Conservation (phyloP, 176 grass and related monocot genomes). For the Hsuehochloa calcarea region DNA sequence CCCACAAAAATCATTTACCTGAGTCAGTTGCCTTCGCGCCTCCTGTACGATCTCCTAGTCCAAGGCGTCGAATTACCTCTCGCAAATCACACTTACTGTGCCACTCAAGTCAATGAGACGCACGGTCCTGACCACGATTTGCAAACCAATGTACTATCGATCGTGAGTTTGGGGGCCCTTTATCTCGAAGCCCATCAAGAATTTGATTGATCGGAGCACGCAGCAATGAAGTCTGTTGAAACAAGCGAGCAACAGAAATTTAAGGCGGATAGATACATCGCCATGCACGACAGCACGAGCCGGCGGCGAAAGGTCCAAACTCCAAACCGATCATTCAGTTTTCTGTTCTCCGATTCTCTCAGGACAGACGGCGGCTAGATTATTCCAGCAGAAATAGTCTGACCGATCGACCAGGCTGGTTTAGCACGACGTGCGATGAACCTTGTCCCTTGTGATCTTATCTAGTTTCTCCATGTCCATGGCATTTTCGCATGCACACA, state of each 20-base stretch:
- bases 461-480: not conserved
- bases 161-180: not conserved
- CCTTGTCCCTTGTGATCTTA: not conserved
- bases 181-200: not conserved
- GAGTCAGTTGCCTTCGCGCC: not conserved
- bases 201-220: conserved; percentile 10
- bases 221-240: not conserved
- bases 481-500: not conserved
- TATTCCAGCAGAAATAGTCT: not conserved
- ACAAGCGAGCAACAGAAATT: not conserved
- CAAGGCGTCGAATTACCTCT: not conserved
- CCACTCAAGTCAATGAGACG: conserved; percentile 14
- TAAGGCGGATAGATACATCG: not conserved
- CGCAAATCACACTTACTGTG: conserved; percentile 9
- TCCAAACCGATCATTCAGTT: not conserved
- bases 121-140: not conserved
- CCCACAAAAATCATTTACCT: not conserved
- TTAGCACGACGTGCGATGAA: not conserved
- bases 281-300: not conserved
- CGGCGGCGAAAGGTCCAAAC: not conserved
- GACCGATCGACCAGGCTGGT: not conserved
- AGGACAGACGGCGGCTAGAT: not conserved
- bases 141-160: not conserved
- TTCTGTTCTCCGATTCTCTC: not conserved
- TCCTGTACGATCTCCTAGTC: not conserved